Evolutionary conservation across 2,329 filamentous ascomycete genomes (phyloP).

Genomic region (Hawksworthiomyces lignivorus): DNA sequence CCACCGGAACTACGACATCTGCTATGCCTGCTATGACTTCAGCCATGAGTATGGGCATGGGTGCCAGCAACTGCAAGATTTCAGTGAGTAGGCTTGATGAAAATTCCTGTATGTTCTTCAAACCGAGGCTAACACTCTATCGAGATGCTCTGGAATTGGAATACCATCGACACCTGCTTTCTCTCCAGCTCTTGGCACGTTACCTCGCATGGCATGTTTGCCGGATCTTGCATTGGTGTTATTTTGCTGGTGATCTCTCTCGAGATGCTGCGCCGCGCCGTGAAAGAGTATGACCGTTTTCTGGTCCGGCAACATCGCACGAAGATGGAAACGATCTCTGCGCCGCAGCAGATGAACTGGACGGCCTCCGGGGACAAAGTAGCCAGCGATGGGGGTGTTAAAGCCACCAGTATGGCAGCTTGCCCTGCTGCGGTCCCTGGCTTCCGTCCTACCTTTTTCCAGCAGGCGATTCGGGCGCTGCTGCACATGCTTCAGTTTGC

Average conservation of each 20-base stretch:
- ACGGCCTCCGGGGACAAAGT: too few species aligned
- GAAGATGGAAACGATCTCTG: background rate
- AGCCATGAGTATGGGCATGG: constrained; percentile 24
- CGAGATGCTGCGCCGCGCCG: constrained; percentile 62
- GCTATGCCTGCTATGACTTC: too few species aligned
- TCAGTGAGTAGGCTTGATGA: too few species aligned
- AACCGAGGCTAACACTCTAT: background rate
- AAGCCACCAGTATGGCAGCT: too few species aligned
- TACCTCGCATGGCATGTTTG: constrained; percentile 63
- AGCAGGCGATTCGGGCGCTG: constrained; percentile 59
- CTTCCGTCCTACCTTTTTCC: constrained; percentile 51
- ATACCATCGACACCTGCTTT: constrained; percentile 66
- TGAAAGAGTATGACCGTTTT: constrained; percentile 65
- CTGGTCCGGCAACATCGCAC: constrained; percentile 45
- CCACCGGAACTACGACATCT: too few species aligned
- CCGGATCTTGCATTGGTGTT: constrained; percentile 71
- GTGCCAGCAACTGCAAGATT: constrained; percentile 31
- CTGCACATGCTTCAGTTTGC: constrained; percentile 66
- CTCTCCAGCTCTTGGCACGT: constrained; percentile 63
- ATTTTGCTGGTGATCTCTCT: constrained; percentile 65
- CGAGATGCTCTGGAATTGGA: constrained; percentile 71
- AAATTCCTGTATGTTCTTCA: too few species aligned
- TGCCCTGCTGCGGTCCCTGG: too few species aligned
- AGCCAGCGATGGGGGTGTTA: too few species aligned
- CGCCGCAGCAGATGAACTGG: background rate